Base-by-base conservation (phyloP, 331 rosid species). In the Erythrophleum ivorense region DNA sequence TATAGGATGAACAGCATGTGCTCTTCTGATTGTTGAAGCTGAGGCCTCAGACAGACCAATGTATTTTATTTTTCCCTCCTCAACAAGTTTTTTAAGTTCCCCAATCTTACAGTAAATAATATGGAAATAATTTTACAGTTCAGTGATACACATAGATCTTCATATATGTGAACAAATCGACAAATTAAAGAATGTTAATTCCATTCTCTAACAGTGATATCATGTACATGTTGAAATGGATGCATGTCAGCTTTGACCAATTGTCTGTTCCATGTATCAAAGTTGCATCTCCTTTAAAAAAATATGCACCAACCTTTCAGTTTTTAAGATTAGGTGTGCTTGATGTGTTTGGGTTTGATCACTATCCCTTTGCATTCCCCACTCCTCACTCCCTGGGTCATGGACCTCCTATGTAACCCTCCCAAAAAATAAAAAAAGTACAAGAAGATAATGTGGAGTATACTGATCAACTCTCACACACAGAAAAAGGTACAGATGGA, bases 11-110 rank as follows among this genome's bases (percentile, higher is more conserved):
- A 88, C 86, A 0, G 88, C 91, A 66, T 91, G 94, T 31, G 94
- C 91, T 87, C 94, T 91, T 89, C 91, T 87, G 75, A 91, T 89
- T 52, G 92, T 91, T 49, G 94, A 84, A 79, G 89, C 76, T 8
- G 92, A 92, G 9, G 97, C 97, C 90, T 92, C 97, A 7, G 91
- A 91, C 38, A 92, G 59, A 49, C 96, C 97, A 16, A 91, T 83
- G 71, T 92, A 89, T 69, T 89, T 91, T 50, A 91, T 58, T 84
- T 92, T 91, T 1, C 95, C 95, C 69, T 91, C 97, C 66, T 88
- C 92, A 41, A 91, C 87, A 29, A 88, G 87, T 73, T 88, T 92
- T 18, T 88, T 92, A 16, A 92, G 90, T 73, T 92, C 97, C 38
- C 96, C 97, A 66, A 91, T 78, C 97, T 92, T 66, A 52, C n/a